These are phyloP conservation scores for Trichosporon ovoides DNA, from an alignment of 1,284 basidiomycete genomes.

Conservation along the genomic window DNA sequence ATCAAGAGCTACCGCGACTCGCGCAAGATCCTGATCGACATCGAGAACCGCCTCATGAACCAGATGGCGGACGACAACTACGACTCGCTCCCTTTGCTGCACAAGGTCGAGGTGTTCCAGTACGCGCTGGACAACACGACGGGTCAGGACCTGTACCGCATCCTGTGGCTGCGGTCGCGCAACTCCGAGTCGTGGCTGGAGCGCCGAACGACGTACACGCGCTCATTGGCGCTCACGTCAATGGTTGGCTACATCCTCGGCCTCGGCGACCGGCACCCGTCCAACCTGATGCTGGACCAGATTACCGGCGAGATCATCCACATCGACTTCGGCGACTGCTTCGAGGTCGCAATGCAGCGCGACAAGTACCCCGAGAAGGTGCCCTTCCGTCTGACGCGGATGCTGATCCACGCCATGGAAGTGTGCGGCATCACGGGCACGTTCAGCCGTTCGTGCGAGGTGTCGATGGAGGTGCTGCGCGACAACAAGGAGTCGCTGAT, in stretches of 20 bases:
- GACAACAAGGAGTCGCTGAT: conserved; percentile 97
- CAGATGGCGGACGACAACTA: conserved; percentile 99
- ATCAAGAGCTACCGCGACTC: conserved; percentile 94
- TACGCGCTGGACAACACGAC: conserved; percentile 98
- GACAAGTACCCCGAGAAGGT: conserved; percentile 99
- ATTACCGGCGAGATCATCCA: conserved; percentile 92
- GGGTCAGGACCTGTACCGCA: conserved; percentile 94
- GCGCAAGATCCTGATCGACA: conserved; percentile 92
- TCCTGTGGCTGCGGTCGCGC: conserved; percentile 90
- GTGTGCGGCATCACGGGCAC: conserved; percentile 97
- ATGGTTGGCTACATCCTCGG: conserved; percentile 98
- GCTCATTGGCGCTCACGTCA: conserved; percentile 89
- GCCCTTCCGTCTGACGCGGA: conserved; percentile 94
- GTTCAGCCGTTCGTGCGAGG: conserved; percentile 92
- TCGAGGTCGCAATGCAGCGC: conserved; percentile 89
- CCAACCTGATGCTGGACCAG: conserved; percentile 88
- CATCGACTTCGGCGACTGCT: conserved; percentile 96
- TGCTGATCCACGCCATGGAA: conserved; percentile 99
- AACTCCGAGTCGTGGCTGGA: conserved; percentile 99
- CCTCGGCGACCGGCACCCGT: conserved; percentile 96
- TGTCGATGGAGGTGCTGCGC: conserved; percentile 92
- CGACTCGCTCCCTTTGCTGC: conserved; percentile 85
- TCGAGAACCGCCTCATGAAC: conserved; percentile 96
- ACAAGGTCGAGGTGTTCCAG: conserved; percentile 99
- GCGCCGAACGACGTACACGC: conserved; percentile 90